Base-by-base conservation (phyloP, 2,329 filamentous ascomycete genomes). In the Penicillium glabrum region DNA sequence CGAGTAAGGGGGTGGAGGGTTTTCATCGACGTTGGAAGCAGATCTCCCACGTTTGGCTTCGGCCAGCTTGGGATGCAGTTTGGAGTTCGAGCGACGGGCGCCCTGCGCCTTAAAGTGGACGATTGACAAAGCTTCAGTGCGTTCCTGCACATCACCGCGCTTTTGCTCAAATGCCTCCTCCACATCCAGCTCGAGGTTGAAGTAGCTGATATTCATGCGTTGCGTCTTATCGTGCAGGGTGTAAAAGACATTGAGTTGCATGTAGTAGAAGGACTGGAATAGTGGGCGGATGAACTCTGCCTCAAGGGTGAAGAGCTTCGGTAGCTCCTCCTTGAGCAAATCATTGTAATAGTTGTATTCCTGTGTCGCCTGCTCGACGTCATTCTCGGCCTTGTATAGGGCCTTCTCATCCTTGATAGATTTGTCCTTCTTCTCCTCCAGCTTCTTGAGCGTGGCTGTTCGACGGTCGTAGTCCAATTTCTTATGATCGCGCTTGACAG, bases 241-340 rank as follows among this genome's bases (percentile, higher is more conserved):
- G 77, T 99, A 99, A 76, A 98, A 99, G 63, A 99, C 91, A 76
- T 99, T 99, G 63, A 99, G 85, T 77, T 99, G 95, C 95, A 99
- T 99, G 81, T 98, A 99, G 79, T 99, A 99, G 80, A 99, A 99
- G 10, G 91, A 96, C 75, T 98, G 95, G 82, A 99, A 99, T 8
- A 99, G 85, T 3, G 95, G 95, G 65, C 91, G 88, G 75, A 99
- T 99, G 74, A 99, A 98, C 75, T 98, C 89, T 62, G 88, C 86
- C 75, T 99, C 95, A 19, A 99, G 85, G 8, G 80, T 75, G 76
- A 99, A 99, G 11, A 99, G 84, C 75, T 92, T 91, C 27, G 95
- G 95, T 61, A 99, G 81, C 77, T 99, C 95, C 19, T 96, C 91
- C 79, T 99, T 99, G 60, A 99, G 84, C 51, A 99, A 81, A 69